Base-by-base conservation (phyloP, 2,329 filamentous ascomycete species). In the Geoglossum cookeanum region DNA sequence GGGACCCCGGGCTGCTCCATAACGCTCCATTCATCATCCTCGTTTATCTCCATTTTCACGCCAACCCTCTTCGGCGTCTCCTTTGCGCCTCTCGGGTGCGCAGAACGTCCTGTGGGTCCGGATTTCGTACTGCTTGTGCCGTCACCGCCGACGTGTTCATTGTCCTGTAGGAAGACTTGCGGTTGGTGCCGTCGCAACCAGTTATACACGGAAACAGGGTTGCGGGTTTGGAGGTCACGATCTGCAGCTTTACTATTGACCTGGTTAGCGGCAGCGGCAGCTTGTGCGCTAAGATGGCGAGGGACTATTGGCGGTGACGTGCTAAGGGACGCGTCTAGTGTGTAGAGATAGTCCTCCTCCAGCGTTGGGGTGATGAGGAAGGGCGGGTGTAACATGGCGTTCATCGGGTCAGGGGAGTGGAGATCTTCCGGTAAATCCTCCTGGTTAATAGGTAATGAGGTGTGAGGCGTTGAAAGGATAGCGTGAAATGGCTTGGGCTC, bases 151-250 rank as follows among this genome's bases (percentile, higher is more conserved):
- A 64, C 67, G 33, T 70, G 69, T 64, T 84, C 81, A 58, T 81
- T 79, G 64, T 89, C 86, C 67, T 94, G 85, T 22, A 94, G 72
- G 72, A 94, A 90, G 54, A 89, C 83, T 68, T 91, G 83, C 2
- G 89, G 86, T 59, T 87, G 83, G 69, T 95, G 78, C 66, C 87
- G 83, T 61, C 87, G 80, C 11, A 98, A 78, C 92, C 92, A 98
- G 69, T 94, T 96, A 72, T 94, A 94, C 2, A 95, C 90, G 59
- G 87, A 94, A 47, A 88, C 86, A 0, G 90, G 89, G 67, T 97
- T 97, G 55, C 79, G 79, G 29, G 88, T 69, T 32, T 77, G 75
- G 55, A 77, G 67, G 58, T 78, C 76, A 66, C 70, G 76, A 69
- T 73, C 77, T 58, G 60, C 61, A 42, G 68, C 66, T 35, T 71